Percentiles rank a stretch among this genome's conserved stretches.
phyloP scores from a whole-genome alignment of 306 rosid genomes.

The Calophaca sinica region DNA sequence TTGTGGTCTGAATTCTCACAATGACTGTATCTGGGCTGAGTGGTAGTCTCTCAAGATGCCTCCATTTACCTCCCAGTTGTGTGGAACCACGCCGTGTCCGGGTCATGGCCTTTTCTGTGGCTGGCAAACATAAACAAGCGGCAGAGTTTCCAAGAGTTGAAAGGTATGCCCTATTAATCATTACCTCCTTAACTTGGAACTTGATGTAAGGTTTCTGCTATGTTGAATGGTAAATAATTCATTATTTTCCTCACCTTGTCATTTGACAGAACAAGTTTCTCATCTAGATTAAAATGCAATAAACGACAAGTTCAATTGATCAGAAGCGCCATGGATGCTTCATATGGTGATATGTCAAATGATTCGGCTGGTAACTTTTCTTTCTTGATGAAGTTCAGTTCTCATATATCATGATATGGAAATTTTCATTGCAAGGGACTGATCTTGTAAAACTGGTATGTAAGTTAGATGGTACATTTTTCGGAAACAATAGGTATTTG shows the following conservation, averaged over 20 bases:
- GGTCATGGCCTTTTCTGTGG: slow-evolving; percentile 42
- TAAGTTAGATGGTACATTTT: not conserved
- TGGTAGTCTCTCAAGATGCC: slow-evolving; percentile 66
- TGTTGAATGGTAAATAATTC: slow-evolving; percentile 30
- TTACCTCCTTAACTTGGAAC: slow-evolving; percentile 33
- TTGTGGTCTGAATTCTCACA: slow-evolving; percentile 28
- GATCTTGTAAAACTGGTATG: slow-evolving; percentile 29
- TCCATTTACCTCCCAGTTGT: slow-evolving; percentile 52
- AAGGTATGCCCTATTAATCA: slow-evolving; percentile 56
- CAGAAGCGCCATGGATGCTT: slow-evolving; percentile 86
- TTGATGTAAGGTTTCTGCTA: slow-evolving; percentile 15
- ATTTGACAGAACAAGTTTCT: slow-evolving; percentile 41
- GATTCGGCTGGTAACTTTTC: slow-evolving; percentile 69
- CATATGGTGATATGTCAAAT: slow-evolving; percentile 70
- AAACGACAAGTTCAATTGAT: slow-evolving; percentile 49
- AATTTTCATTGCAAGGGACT: slow-evolving; percentile 10
- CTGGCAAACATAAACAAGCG: slow-evolving; percentile 47
- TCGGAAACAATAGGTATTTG: not conserved
- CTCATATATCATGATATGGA: slow-evolving; percentile 7
- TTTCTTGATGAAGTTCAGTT: slow-evolving; percentile 26
- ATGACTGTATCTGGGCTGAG: slow-evolving; percentile 74
- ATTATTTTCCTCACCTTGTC: slow-evolving; percentile 14
- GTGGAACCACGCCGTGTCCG: slow-evolving; percentile 40
- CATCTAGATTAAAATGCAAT: slow-evolving; percentile 47
- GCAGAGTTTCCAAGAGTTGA: slow-evolving; percentile 46